These are phyloP conservation scores for Pseudogymnoascus sp. DNA, from an alignment of 2,329 filamentous ascomycete genomes.

Conservation along the genomic window DNA sequence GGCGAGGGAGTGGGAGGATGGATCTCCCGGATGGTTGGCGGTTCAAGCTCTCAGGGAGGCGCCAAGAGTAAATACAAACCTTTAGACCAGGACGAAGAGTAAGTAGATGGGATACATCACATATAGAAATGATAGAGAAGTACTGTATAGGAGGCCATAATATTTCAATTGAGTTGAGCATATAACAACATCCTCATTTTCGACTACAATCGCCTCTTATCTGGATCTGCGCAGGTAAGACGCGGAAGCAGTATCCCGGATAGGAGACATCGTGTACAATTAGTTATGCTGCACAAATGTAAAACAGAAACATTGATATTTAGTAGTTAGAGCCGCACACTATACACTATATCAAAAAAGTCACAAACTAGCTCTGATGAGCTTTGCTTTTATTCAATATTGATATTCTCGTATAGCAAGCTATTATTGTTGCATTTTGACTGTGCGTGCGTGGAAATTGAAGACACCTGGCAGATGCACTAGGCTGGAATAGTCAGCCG, in stretches of 20 bases:
- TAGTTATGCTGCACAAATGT: slow-evolving; percentile 5
- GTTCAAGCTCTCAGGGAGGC: slow-evolving; percentile 21
- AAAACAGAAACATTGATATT: neutral
- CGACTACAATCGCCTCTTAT: neutral
- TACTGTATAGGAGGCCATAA: neutral
- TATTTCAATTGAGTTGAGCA: neutral
- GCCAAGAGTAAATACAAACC: slow-evolving; percentile 24
- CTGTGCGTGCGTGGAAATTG: slow-evolving; percentile 7
- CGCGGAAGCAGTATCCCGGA: neutral
- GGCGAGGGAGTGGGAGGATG: slow-evolving; percentile 57
- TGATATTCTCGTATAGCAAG: slow-evolving; percentile 1
- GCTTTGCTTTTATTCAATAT: neutral
- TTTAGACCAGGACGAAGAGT: slow-evolving; percentile 38
- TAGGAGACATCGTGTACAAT: neutral
- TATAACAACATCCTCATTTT: neutral
- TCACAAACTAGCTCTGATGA: neutral
- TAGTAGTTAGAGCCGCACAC: neutral
- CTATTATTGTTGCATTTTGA: slow-evolving; percentile 1
- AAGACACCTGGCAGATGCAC: slow-evolving; percentile 9
- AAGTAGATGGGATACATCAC: slow-evolving; percentile 13
- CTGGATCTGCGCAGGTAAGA: neutral
- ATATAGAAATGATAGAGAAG: slow-evolving; percentile 8
- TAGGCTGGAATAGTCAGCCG: slow-evolving; percentile 7
- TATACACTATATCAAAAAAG: neutral
- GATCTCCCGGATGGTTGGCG: slow-evolving; percentile 59